Base-by-base conservation (phyloP, 2,329 filamentous ascomycete species). In the Fusarium bulbicola region DNA sequence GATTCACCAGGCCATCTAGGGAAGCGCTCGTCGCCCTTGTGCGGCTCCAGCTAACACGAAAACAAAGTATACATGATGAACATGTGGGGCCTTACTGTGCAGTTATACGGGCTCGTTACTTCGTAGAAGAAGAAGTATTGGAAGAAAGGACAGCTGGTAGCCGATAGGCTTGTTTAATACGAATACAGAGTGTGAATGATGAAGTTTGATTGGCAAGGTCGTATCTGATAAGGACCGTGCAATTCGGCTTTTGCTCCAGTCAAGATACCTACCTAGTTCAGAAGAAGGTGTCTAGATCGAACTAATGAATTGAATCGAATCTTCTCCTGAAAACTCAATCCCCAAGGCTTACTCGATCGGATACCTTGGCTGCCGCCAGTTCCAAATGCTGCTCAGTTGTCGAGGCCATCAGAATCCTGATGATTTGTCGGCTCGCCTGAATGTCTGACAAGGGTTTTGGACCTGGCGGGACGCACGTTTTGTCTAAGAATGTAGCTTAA, bases 401-500 rank as follows among this genome's bases (percentile, higher is more conserved):
- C 20, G 21, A 54, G 26, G 58, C 18, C 59, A 53, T 63, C 21
- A 52, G 34, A 57, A 37, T 26, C 37, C 34, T 63, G 30, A 66
- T 53, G 37, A 56, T 59, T 40, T 65, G 26, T 46, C 46, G 62
- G 39, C 24, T 36, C 26, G 45, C 26, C n/a, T 45, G 46, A 37
- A 42, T 37, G 57, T 61, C 47, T 49, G 36, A 59, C 68, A 37
- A 30, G 50, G 58, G 65, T 52, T n/a, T 42, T 47, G 63, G 63
- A 32, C 36, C 63, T 47, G n/a, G 68, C 42, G 26, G 14, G 30
- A 57, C 57, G 57, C 60, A 72, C 39, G 16, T 45, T 49, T 53
- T 54, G 63, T 72, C 69, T 68, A n/a, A n/a, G n/a, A n/a, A n/a
- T n/a, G n/a, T n/a, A n/a, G n/a, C n/a, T n/a, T n/a, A n/a, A n/a